These are phyloP conservation scores for Ophiostoma triangulosporum DNA, from an alignment of 2,329 filamentous ascomycete species.

Conservation along the genomic window DNA sequence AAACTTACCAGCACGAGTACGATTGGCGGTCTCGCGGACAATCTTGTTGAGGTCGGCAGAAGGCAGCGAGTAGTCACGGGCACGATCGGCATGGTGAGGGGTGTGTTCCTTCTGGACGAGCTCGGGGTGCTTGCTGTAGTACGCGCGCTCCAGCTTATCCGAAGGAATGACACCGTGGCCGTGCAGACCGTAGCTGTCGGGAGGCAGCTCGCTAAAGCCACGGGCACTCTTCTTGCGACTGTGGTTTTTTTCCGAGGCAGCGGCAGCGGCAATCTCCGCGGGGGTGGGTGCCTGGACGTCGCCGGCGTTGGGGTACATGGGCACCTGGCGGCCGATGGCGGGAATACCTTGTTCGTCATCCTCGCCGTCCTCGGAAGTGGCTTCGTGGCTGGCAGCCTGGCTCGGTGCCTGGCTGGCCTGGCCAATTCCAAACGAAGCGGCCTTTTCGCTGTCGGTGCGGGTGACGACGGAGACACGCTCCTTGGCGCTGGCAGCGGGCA, in stretches of 20 bases:
- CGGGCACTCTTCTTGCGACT: slow-evolving; percentile 59
- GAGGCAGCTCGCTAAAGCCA: slow-evolving; percentile 55
- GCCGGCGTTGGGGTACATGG: slow-evolving; percentile 83
- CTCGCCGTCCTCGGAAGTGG: slow-evolving; percentile 37
- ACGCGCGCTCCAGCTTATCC: slow-evolving; percentile 79
- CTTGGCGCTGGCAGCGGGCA: slow-evolving; percentile 70
- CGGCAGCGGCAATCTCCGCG: slow-evolving; percentile 29
- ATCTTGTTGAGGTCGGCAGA: slow-evolving; percentile 84
- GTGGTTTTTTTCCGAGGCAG: slow-evolving; percentile 37
- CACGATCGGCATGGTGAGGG: slow-evolving; percentile 39
- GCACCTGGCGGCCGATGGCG: slow-evolving; percentile 82
- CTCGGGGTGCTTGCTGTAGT: slow-evolving; percentile 87
- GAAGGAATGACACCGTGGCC: slow-evolving; percentile 65
- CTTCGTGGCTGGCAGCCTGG: slow-evolving; percentile 28
- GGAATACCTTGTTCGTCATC: slow-evolving; percentile 84
- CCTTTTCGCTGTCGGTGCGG: slow-evolving; percentile 77
- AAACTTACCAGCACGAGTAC: slow-evolving; percentile 35
- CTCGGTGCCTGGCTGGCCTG: slow-evolving; percentile 36
- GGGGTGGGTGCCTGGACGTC: slow-evolving; percentile 94
- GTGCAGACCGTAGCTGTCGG: slow-evolving; percentile 86
- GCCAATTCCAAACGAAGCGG: slow-evolving; percentile 73
- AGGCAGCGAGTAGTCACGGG: slow-evolving; percentile 69
- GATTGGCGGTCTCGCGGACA: slow-evolving; percentile 56
- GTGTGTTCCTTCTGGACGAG: slow-evolving; percentile 60
- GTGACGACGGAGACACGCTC: slow-evolving; percentile 73